phyloP scores from a whole-genome alignment of 2,329 filamentous ascomycete genomes.

The Fusarium veterinarium region DNA sequence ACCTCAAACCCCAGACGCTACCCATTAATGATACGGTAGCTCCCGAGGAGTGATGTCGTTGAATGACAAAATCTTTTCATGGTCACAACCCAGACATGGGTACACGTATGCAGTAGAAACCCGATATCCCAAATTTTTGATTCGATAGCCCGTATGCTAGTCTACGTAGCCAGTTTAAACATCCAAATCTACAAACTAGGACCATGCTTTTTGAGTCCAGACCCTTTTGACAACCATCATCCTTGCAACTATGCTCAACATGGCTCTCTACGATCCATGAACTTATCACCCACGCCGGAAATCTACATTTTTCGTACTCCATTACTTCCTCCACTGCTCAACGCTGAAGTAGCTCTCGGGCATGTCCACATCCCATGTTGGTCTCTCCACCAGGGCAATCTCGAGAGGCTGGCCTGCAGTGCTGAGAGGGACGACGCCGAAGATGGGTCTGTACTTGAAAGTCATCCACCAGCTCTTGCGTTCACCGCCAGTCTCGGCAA shows the following conservation, averaged over 20 bases:
- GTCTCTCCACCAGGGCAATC: constrained; percentile 88
- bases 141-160: constrained; percentile 30
- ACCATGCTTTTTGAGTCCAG: constrained; percentile 16
- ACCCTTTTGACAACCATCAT: constrained; percentile 15
- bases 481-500: constrained; percentile 41
- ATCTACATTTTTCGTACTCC: constrained; percentile 4
- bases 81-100: constrained; percentile 16
- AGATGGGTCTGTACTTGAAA: constrained; percentile 92
- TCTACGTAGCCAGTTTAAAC: constrained; percentile 28
- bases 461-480: constrained; percentile 77
- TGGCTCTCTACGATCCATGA: constrained; percentile 5
- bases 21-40: not conserved
- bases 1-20: not conserved
- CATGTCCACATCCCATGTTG: constrained; percentile 83
- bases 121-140: constrained; percentile 14
- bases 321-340: constrained; percentile 61
- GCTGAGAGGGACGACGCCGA: constrained; percentile 72
- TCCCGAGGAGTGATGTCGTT: not conserved
- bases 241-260: constrained; percentile 17
- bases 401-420: constrained; percentile 66
- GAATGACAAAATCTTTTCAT: constrained; percentile 3
- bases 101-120: constrained; percentile 26
- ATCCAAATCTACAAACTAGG: constrained; percentile 36
- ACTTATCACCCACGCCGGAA: not conserved
- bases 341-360: constrained; percentile 76